phyloP scores from a whole-genome alignment of 2,329 filamentous ascomycete species.

The Reticulascus tulasneorum region DNA sequence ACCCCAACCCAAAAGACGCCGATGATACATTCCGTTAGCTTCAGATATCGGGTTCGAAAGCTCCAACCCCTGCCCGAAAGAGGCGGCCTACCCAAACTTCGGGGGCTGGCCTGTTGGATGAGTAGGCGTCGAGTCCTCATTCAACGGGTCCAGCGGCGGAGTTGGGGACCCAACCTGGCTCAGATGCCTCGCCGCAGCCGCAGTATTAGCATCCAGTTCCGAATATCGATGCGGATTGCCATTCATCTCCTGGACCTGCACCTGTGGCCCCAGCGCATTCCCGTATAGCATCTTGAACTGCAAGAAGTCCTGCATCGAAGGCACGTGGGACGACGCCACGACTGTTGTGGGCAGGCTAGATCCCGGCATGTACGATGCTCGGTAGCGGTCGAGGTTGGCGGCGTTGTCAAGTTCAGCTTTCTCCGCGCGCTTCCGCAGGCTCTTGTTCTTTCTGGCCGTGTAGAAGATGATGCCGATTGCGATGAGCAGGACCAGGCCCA shows the following conservation, averaged over 20 bases:
- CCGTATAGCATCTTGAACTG: too few relatives aligned
- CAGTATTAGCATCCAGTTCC: constrained; percentile 17
- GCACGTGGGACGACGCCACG: constrained; percentile 1
- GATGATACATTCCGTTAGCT: too few relatives aligned
- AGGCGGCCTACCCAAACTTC: too few relatives aligned
- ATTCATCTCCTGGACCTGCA: not conserved
- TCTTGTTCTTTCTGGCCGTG: constrained; percentile 17
- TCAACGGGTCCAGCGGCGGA: too few relatives aligned
- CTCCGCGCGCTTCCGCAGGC: constrained; percentile 10
- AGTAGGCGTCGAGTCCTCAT: too few relatives aligned
- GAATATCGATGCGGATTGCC: constrained; percentile 14
- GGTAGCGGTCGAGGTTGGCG: constrained; percentile 1
- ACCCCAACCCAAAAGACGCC: too few relatives aligned
- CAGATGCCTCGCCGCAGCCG: constrained; percentile 4
- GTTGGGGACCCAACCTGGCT: constrained; percentile 11
- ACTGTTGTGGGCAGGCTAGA: constrained; percentile 3
- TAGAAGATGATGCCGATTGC: constrained; percentile 13
- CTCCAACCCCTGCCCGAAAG: too few relatives aligned
- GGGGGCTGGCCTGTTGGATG: too few relatives aligned
- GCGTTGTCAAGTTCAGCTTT: constrained; percentile 1
- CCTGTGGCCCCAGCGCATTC: constrained; percentile 10
- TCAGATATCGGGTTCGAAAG: too few relatives aligned
- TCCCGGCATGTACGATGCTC: not conserved
- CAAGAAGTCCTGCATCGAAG: constrained; percentile 3
- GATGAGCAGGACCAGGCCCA: constrained; percentile 16